phyloP scores from a whole-genome alignment of 1,284 basidiomycete genomes.

The Uromyces viciae-fabae region DNA sequence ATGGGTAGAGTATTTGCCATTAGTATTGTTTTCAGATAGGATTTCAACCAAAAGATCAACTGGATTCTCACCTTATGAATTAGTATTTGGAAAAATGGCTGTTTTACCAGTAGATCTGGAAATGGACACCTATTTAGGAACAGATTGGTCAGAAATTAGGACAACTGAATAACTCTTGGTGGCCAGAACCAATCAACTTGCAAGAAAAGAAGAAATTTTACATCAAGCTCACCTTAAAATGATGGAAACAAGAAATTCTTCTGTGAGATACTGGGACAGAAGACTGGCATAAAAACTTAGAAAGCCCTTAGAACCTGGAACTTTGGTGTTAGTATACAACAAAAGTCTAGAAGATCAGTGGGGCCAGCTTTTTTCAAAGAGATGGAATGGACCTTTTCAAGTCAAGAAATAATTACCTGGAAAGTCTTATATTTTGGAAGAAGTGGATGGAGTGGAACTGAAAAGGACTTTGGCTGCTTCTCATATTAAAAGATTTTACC shows the following conservation, averaged over 20 bases:
- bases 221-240: neutral
- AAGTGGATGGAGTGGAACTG: constrained; percentile 1
- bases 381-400: neutral
- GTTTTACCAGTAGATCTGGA: neutral
- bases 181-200: neutral
- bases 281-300: neutral
- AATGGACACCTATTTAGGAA: neutral
- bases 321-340: neutral
- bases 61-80: neutral
- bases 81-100: neutral
- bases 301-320: neutral
- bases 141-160: neutral
- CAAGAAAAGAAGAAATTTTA: neutral
- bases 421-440: neutral
- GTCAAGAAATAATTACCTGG: neutral
- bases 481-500: too few relatives aligned
- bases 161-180: neutral
- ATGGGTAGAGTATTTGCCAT: too few relatives aligned
- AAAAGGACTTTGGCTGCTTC: too few relatives aligned
- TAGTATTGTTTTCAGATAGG: neutral
- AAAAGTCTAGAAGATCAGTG: neutral
- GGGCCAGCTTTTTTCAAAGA: neutral
- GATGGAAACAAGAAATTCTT: neutral
- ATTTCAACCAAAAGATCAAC: neutral
- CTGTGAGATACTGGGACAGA: neutral